Percentiles rank a stretch among this genome's conserved stretches.
Evolutionary conservation across 768 basidiomycete genomes (phyloP).

Genomic region (Tylopilus subfusipes): DNA sequence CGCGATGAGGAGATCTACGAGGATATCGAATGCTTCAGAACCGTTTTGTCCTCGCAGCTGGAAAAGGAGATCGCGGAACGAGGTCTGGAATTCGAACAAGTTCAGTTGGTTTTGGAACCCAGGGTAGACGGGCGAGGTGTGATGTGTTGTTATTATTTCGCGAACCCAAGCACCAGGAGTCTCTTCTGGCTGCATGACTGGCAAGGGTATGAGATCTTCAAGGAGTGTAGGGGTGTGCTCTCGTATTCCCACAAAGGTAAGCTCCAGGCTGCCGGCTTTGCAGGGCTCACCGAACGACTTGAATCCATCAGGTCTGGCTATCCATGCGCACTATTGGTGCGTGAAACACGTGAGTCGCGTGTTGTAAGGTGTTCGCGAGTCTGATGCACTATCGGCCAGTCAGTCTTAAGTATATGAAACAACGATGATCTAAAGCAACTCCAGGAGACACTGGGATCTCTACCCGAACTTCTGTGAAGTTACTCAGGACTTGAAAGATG

Average conservation of each 20-base stretch:
- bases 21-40: conserved; percentile 37
- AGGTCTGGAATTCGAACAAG: conserved; percentile 28
- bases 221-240: conserved; percentile 19
- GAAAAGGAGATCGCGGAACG: conserved; percentile 4
- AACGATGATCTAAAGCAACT: background rate
- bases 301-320: conserved; percentile 28
- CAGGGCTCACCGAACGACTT: background rate
- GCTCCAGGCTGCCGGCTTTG: background rate
- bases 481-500: conserved; percentile 26
- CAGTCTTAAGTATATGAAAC: background rate
- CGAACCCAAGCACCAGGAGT: conserved; percentile 42
- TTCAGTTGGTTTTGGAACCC: conserved; percentile 48
- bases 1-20: conserved; percentile 33
- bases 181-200: conserved; percentile 55
- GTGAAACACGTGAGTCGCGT: conserved; percentile 6
- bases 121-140: conserved; percentile 15
- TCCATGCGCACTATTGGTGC: conserved; percentile 39
- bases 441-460: conserved; percentile 36
- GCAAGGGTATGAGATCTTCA: conserved; percentile 32
- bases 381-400: conserved; percentile 9
- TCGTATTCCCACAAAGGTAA: conserved; percentile 26
- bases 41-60: conserved; percentile 19
- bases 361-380: background rate
- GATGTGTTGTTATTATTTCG: conserved; percentile 48
- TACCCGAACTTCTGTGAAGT: conserved; percentile 29